Conservation (phyloP, 2,329 filamentous ascomycete species). For the Grosmannia penicillata region DNA sequence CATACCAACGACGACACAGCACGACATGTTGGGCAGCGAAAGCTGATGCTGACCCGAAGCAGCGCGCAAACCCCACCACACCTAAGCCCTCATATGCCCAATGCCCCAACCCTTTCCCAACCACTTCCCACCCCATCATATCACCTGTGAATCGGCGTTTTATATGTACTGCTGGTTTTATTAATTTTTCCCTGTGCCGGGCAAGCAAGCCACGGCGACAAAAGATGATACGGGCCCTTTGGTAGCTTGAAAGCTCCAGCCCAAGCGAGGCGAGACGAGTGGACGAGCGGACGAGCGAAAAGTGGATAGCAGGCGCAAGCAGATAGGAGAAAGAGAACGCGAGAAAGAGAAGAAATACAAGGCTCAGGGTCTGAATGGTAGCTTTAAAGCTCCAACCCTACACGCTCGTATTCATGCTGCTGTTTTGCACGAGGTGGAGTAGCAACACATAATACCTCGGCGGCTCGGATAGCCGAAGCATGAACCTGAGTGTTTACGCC, state of each 20-base stretch:
- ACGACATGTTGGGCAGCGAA: not conserved
- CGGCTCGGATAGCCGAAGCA: too few relatives aligned
- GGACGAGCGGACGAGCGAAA: not conserved
- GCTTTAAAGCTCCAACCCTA: conserved; percentile 34
- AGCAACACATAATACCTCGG: too few relatives aligned
- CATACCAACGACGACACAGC: not conserved
- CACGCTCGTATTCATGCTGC: too few relatives aligned
- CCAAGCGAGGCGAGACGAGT: conserved; percentile 19
- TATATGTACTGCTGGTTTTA: conserved; percentile 15
- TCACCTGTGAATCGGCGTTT: conserved; percentile 17
- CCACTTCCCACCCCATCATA: conserved; percentile 15
- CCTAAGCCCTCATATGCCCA: not conserved
- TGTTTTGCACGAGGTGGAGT: too few relatives aligned
- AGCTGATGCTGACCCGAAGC: not conserved
- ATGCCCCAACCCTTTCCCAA: conserved; percentile 2
- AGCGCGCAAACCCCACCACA: not conserved
- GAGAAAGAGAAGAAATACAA: conserved; percentile 12
- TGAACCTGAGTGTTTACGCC: too few relatives aligned
- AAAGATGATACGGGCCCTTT: conserved; percentile 28
- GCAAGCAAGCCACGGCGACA: conserved; percentile 10
- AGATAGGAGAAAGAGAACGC: conserved; percentile 4
- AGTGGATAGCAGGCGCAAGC: conserved; percentile 3
- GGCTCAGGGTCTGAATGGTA: conserved; percentile 30
- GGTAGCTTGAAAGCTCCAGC: conserved; percentile 54
- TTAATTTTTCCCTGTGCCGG: conserved; percentile 10